A percentile compares a stretch with the other conserved stretches of the same genome.
Conservation (phyloP, 2,329 filamentous ascomycete species). For the Neofusicoccum laricinum region DNA sequence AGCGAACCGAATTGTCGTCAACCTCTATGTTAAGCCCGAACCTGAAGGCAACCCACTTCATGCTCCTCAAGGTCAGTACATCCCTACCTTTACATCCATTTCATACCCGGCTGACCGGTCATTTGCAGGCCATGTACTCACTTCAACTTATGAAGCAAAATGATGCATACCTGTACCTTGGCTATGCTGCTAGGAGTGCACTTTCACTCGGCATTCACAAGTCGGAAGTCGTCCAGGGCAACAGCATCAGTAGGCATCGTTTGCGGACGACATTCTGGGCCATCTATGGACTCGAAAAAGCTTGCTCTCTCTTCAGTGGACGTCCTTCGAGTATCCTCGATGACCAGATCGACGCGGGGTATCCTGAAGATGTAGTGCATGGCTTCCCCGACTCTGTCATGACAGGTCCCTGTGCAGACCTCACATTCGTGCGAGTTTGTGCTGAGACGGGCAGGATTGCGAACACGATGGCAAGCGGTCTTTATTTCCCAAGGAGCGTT, state of each 20-base stretch:
- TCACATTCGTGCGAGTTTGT: not conserved
- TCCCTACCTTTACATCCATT: too few relatives aligned
- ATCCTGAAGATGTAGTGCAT: not conserved
- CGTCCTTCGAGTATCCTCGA: not conserved
- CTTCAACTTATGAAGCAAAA: not conserved
- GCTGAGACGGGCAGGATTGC: not conserved
- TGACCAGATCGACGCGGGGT: not conserved
- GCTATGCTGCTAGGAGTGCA: not conserved
- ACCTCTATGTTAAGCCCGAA: not conserved
- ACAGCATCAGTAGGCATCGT: not conserved
- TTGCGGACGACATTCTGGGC: not conserved
- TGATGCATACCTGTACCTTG: not conserved
- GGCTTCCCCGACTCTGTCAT: not conserved
- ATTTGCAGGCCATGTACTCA: not conserved
- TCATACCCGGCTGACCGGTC: not conserved
- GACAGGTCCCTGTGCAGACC: not conserved
- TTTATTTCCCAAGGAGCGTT: not conserved
- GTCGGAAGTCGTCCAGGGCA: not conserved
- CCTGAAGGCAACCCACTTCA: not conserved
- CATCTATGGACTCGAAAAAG: not conserved
- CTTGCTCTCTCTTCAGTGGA: not conserved
- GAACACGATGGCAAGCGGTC: not conserved
- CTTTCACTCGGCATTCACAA: not conserved
- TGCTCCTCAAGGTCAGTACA: not conserved
- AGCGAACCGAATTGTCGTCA: not conserved